A percentile compares a stretch with the other conserved stretches of the same genome.
These are phyloP conservation scores for Leccinum pseudoinsigne DNA, from an alignment of 1,284 basidiomycete genomes.

Conservation along the genomic window DNA sequence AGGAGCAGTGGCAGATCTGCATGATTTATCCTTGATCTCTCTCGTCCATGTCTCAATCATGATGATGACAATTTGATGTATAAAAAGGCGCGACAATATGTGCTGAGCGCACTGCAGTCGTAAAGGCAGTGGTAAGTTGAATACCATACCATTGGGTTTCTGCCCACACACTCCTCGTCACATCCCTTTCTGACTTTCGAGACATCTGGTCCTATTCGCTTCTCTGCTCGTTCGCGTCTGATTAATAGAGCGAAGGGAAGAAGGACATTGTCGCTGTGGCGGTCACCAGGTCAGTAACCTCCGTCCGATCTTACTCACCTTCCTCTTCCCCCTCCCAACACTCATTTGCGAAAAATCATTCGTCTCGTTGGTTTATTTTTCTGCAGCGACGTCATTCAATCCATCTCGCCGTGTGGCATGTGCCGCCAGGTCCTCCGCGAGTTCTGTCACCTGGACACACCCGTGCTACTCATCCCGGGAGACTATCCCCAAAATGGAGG, in stretches of 20 bases:
- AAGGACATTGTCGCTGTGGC: conserved; percentile 54
- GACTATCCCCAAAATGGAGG: conserved; percentile 52
- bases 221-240: not conserved
- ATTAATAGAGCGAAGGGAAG: conserved; percentile 73
- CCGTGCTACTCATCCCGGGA: conserved; percentile 75
- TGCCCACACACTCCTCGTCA: not conserved
- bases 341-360: not conserved
- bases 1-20: not conserved
- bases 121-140: conserved; percentile 72
- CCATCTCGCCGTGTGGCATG: conserved; percentile 85
- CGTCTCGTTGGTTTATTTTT: not conserved
- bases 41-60: not conserved
- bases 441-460: conserved; percentile 77
- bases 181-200: not conserved
- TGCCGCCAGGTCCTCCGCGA: conserved; percentile 92
- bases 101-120: conserved; percentile 86
- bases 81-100: conserved; percentile 73
- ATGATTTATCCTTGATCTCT: not conserved
- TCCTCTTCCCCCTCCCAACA: not conserved
- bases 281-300: not conserved
- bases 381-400: conserved; percentile 51
- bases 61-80: not conserved
- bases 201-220: not conserved
- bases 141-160: not conserved
- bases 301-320: not conserved